Evolutionary conservation across 176 grass and related monocot genomes (phyloP), one percentile per base, ranked within the genome.

Genomic region (Guadua angustifolia): DNA sequence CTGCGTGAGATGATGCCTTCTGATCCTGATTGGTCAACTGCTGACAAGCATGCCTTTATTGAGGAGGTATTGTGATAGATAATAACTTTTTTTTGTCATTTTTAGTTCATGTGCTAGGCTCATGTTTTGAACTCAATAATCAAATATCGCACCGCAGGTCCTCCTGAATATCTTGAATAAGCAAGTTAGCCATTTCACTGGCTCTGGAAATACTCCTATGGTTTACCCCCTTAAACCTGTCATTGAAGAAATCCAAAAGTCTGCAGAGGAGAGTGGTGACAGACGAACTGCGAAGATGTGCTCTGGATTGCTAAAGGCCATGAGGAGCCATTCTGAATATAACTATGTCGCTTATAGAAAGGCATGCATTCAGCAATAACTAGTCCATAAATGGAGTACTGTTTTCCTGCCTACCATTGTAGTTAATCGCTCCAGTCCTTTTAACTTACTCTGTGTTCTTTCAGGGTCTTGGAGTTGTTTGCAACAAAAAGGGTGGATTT

Each of bases 391-490:
- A 57, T 71, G 52, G 52, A 36, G 4, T 45, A 33, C 19, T 66
- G 32, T 89, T 83, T 77, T 79, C n/a, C 26, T 79, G 22, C 70
- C 16, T 71, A 65, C 38, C 59, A 26, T 75, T 6, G 32, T 55
- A 32, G 21, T 10, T 66, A 63, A 46, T 19, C 14, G 33, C 32
- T 80, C 2, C 17, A 69, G 52, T 69, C 62, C 14, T 83, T 29
- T 88, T 64, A 63, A 83, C 18, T 66, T 63, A 32, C 69, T 73
- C 16, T 15, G 35, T 75, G 35, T 82, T 89, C 57, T 86, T 89
- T 39, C 82, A 99, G 97, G 97, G 97, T 72, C 94, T 99, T 80
- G 97, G 97, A 72, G 97, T 99, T 86, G 97, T 99, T 75, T 99
- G 93, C 81, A 94, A 94, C 83, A 95, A 92, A 83, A 88, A 91